phyloP scores from a whole-genome alignment of 2,329 filamentous ascomycete genomes.

The Cladophialophora psammophila region DNA sequence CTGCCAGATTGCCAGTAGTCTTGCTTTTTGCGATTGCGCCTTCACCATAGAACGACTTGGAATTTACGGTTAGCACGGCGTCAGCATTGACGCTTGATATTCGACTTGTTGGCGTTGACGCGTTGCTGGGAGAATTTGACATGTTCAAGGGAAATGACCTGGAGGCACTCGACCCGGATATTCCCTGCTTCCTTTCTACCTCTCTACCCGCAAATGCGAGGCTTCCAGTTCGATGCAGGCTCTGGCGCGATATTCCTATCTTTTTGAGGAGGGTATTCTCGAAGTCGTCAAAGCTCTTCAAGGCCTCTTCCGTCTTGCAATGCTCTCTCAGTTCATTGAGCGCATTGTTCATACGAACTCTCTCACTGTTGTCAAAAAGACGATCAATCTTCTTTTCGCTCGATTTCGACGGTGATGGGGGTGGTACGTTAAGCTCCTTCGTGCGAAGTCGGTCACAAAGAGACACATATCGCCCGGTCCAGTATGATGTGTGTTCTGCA shows the following conservation, averaged over 20 bases:
- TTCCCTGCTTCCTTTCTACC: not conserved
- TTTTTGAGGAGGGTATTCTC: constrained; percentile 27
- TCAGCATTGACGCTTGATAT: constrained; percentile 35
- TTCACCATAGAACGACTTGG: constrained; percentile 27
- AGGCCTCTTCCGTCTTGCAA: constrained; percentile 34
- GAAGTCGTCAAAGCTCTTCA: constrained; percentile 36
- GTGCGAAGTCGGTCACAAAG: constrained; percentile 33
- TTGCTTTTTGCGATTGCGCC: constrained; percentile 36
- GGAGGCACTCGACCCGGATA: constrained; percentile 10
- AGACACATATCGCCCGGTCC: constrained; percentile 37
- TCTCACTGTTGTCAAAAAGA: constrained; percentile 29
- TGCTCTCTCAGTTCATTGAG: constrained; percentile 29
- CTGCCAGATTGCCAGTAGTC: constrained; percentile 36
- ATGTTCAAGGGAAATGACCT: constrained; percentile 19
- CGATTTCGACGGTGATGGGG: constrained; percentile 5
- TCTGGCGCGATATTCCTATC: constrained; percentile 16
- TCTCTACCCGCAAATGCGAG: constrained; percentile 5
- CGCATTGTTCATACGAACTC: constrained; percentile 23
- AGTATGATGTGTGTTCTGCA: constrained; percentile 31
- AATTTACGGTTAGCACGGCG: constrained; percentile 18
- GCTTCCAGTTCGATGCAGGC: constrained; percentile 22
- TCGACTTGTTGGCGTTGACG: constrained; percentile 27
- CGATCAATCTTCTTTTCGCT: constrained; percentile 20
- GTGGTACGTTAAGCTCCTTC: constrained; percentile 15
- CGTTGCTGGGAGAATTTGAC: constrained; percentile 18